Conservation (phyloP, 208 protist genomes). For the Trypanosoma grayi region DNA sequence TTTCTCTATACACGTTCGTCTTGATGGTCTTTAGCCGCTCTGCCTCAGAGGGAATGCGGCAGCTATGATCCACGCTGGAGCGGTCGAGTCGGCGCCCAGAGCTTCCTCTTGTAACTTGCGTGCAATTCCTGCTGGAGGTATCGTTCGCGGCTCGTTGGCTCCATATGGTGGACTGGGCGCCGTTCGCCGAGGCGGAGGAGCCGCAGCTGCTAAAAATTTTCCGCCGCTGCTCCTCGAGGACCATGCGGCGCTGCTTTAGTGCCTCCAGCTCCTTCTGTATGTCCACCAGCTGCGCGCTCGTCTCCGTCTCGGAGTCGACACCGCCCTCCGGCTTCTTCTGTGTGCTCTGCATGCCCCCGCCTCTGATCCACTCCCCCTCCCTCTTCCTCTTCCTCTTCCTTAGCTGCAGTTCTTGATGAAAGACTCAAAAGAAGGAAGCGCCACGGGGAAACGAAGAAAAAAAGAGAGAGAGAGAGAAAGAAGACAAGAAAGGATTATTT, state of each 20-base stretch:
- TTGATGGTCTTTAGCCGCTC: conserved; percentile 30
- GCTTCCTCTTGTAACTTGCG: neutral
- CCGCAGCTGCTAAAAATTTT: conserved; percentile 30
- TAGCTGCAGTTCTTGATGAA: neutral
- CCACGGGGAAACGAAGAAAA: conserved; percentile 10
- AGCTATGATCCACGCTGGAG: conserved; percentile 15
- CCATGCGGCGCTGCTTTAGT: conserved; percentile 42
- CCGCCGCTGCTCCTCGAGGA: conserved; percentile 52
- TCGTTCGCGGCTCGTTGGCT: neutral
- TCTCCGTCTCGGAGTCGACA: conserved; percentile 2
- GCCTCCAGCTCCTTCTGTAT: conserved; percentile 62
- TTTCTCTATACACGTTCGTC: conserved; percentile 35
- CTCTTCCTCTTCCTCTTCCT: neutral
- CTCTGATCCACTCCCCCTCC: neutral
- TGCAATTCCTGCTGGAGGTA: neutral
- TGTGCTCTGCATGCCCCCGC: conserved; percentile 1
- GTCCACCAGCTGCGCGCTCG: conserved; percentile 22
- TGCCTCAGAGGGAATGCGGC: conserved; percentile 30
- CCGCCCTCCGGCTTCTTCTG: conserved; percentile 1
- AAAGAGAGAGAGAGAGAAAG: conserved; percentile 5
- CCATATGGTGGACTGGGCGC: neutral
- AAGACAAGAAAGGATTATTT: conserved; percentile 2
- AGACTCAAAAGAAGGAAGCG: neutral
- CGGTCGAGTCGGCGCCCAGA: conserved; percentile 14
- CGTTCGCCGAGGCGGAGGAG: neutral